Base-by-base conservation (phyloP, 352 stramenopile genomes). In the Pythium vanterpoolii region DNA sequence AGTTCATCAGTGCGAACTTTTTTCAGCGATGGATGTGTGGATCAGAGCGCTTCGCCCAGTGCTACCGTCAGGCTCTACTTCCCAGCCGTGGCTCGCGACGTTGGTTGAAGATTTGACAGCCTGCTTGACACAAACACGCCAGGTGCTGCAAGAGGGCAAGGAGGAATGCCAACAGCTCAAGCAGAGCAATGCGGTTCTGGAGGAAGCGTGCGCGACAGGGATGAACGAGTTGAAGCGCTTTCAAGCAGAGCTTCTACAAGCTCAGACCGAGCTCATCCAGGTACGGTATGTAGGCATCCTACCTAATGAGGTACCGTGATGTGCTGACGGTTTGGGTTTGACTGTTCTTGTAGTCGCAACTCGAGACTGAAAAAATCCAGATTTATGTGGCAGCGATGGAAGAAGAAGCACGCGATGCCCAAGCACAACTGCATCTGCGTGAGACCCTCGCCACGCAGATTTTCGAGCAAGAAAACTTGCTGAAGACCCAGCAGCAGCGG, bases 391-490 rank as follows among this genome's bases (percentile, higher is more conserved):
- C 40, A 19, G 21, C 59, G 3, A 56, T 68, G 34, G 43, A 57
- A 24, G 50, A 65, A 27, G 50, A 66, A 26, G 31, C 66, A 0
- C 16, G 49, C 24, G 26, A 60, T 59, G 59, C 59, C 36, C 34
- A 64, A 51, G 54, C 72, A 19, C 43, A 62, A 43, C n/a, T 43
- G 44, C 28, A 54, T 5, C 38, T 86, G 21, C 53, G 72, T 5
- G 64, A 75, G 23, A 39, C 38, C 5, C 34, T 77, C 23, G 62
- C 53, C 19, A 66, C 83, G 27, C 48, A 87, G 36, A 65, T 87
- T 19, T 62, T 74, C 16, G 71, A 73, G 21, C 53, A 66, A 10
- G 64, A 82, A 4, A 60, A 79, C 19, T 27, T 80, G 7, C 44
- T 56, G 5, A 44, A 23, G 23, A 61, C 63, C 3, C 50, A 77